These are phyloP conservation scores for Aspergillus pseudoterreus DNA, from an alignment of 2,329 filamentous ascomycete species.

Conservation along the genomic window DNA sequence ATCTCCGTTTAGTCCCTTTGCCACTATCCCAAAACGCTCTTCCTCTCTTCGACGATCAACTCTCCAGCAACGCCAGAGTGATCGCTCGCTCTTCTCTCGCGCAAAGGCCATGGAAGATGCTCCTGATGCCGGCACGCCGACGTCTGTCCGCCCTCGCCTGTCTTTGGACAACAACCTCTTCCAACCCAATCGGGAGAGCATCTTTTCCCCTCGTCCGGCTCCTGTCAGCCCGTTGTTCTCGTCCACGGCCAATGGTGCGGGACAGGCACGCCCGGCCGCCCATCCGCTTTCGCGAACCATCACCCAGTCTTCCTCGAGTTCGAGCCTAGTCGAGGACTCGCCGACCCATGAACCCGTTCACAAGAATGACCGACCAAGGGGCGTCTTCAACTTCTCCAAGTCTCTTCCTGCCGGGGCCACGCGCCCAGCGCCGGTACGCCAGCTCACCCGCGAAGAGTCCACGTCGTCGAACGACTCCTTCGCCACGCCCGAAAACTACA, in stretches of 20 bases:
- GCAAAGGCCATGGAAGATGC: conserved; percentile 30
- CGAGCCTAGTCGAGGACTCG: conserved; percentile 71
- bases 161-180: conserved; percentile 73
- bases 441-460: conserved; percentile 48
- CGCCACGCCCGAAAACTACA: conserved; percentile 73
- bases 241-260: conserved; percentile 25
- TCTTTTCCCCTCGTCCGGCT: conserved; percentile 61
- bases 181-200: conserved; percentile 59
- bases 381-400: conserved; percentile 63
- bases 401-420: conserved; percentile 67
- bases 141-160: conserved; percentile 64
- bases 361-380: conserved; percentile 52
- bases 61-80: conserved; percentile 74
- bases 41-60: conserved; percentile 83
- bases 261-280: conserved; percentile 45
- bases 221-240: conserved; percentile 46
- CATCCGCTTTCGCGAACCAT: conserved; percentile 85
- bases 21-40: conserved; percentile 62
- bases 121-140: conserved; percentile 50
- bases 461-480: conserved; percentile 53
- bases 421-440: conserved; percentile 43
- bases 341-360: conserved; percentile 60
- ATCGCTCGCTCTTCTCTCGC: conserved; percentile 55
- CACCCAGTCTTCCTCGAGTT: conserved; percentile 80
- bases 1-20: conserved; percentile 46